These are phyloP conservation scores for Pelagophyceae sp. DNA, from an alignment of 352 stramenopile genomes.

Conservation along the genomic window DNA sequence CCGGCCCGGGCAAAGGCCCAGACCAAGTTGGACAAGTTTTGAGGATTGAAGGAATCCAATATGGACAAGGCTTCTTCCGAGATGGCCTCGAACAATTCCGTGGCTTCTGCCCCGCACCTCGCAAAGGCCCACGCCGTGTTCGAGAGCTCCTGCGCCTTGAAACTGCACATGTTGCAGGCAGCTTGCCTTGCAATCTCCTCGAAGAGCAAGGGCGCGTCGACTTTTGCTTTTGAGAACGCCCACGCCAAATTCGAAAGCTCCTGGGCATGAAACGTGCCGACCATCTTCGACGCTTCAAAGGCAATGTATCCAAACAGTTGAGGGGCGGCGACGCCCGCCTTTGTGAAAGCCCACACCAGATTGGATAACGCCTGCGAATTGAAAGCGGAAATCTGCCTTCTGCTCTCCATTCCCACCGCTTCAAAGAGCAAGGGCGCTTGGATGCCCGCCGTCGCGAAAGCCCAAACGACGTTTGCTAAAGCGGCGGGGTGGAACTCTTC, in stretches of 20 bases:
- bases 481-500: too few relatives aligned
- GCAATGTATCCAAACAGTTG: not conserved
- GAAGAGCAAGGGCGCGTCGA: not conserved
- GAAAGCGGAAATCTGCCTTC: not conserved
- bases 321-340: not conserved
- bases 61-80: not conserved
- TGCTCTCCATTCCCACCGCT: not conserved
- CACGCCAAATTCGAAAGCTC: not conserved
- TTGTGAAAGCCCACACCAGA: not conserved
- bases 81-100: constrained; percentile 5
- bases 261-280: not conserved
- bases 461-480: not conserved
- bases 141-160: not conserved
- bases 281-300: not conserved
- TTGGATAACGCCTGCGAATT: not conserved
- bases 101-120: not conserved
- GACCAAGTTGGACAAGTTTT: not conserved
- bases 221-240: not conserved
- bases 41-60: not conserved
- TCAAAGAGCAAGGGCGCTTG: not conserved
- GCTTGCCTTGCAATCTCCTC: not conserved
- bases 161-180: not conserved
- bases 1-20: not conserved
- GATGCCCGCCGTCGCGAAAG: not conserved
- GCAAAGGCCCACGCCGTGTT: constrained; percentile 5